Base-by-base conservation (phyloP, 2,329 filamentous ascomycete genomes). In the Neonectria neomacrospora region DNA sequence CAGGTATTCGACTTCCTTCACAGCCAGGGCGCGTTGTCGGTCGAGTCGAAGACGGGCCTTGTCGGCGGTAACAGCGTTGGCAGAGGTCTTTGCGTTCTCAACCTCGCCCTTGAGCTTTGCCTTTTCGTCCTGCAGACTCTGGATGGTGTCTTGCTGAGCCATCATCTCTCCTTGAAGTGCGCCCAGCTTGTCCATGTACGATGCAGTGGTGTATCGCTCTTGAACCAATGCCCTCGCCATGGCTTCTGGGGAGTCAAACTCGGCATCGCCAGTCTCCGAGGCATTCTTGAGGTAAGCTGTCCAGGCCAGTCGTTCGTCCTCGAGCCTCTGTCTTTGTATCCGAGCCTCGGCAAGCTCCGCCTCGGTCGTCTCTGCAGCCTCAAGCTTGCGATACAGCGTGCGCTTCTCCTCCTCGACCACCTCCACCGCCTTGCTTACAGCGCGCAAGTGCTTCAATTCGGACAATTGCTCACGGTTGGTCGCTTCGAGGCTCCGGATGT, bases 341-440 rank as follows among this genome's bases (percentile, higher is more conserved):
- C 91, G 87, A 20, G 91, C 87, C 75, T 97, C 95, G 10, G 88
- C 85, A 12, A 98, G 83, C 74, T 97, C 92, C 28, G 87, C 83
- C 73, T 96, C 89, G 10, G 97, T 74, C 12, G 87, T 84, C 61
- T 92, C 88, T 77, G 95, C 90, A 39, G 91, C 83, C 64, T 93
- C 89, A 1, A 99, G 77, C 73, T 89, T 93, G 32, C 90, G 88
- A 76, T 96, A 91, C 22, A 99, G 80, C 0, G 89, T 88, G 65
- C 92, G 86, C 82, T 98, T 98, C 81, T 99, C 94, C 77, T 99
- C 96, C 75, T 99, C 94, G 0, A 98, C 91, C 2, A 99, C 87
- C 74, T 97, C 93, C 1, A 97, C 90, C n/a, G 92, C 93, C 79
- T 92, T 95, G 76, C 94, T 90, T 3, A 91, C 81, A 69, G 94